Conservation (phyloP, 805 yeast species). For the Ogataea thermomethanolica region DNA sequence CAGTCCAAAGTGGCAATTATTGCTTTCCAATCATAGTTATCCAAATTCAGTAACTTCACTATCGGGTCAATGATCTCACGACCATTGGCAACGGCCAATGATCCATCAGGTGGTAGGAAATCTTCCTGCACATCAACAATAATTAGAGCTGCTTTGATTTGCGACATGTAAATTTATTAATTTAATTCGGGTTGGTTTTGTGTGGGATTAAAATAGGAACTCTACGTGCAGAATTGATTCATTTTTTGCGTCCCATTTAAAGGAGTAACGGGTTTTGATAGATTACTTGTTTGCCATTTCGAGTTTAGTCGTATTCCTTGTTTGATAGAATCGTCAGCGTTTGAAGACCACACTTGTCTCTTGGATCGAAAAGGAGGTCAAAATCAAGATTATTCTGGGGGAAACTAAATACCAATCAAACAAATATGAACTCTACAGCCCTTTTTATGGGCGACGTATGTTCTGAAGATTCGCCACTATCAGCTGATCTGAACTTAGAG, state of each 20-base stretch:
- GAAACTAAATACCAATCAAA: not conserved
- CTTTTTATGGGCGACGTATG: constrained; percentile 3
- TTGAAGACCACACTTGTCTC: no score
- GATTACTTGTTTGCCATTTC: no score
- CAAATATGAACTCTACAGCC: constrained; percentile 3
- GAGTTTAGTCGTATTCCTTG: no score
- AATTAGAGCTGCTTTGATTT: constrained; percentile 51
- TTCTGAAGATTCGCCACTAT: constrained; percentile 12
- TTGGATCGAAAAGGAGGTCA: no score
- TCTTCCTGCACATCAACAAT: constrained; percentile 85
- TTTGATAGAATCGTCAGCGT: no score
- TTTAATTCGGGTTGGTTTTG: constrained; percentile 2
- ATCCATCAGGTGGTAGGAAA: constrained; percentile 74
- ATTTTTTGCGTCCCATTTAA: no score
- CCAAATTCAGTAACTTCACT: constrained; percentile 40
- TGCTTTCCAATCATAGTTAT: constrained; percentile 51
- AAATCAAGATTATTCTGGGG: not conserved
- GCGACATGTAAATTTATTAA: constrained; percentile 1
- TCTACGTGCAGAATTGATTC: not conserved
- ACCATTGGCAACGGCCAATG: constrained; percentile 71
- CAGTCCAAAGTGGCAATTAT: constrained; percentile 80
- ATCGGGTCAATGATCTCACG: constrained; percentile 53
- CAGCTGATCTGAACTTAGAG: constrained; percentile 12
- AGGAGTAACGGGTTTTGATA: no score
- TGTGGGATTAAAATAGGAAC: not conserved